Base-by-base conservation (phyloP, 768 basidiomycete genomes). In the Aureoboletus auriporus region DNA sequence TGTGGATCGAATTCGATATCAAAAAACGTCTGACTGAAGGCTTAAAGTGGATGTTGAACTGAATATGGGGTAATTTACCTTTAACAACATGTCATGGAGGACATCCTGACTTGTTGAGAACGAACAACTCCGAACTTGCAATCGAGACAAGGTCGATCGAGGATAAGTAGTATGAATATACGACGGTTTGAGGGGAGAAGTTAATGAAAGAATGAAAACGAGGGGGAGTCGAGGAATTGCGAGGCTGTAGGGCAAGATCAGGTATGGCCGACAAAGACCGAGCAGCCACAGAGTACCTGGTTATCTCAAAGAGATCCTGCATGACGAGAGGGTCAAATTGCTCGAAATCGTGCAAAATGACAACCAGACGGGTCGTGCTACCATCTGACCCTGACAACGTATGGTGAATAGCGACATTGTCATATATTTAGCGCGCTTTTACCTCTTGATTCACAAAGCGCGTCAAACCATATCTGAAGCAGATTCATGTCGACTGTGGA, bases 311-410 rank as follows among this genome's bases (percentile, higher is more conserved):
- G 14, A 89, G 57, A 56, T 90, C 86, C 57, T 84, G 79, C 41
- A 90, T 63, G 3, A 89, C 73, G 2, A 53, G 46, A 0, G 78
- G 66, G 47, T 87, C 85, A 42, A 86, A 78, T 58, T 82, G 79
- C 57, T 90, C 88, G 53, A 91, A 88, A 47, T 86, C 83, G 47
- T 88, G 85, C 17, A 90, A 57, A 11, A 89, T 58, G 8, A 86
- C 69, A 20, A 83, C 72, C 4, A 90, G 73, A 33, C 73, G 75
- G 10, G 58, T 64, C 5, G 55, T 51, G 1, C 52, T 14, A 10
- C 60, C 51, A 51, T 58, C 45, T 35, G 53, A 46, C 13, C 46
- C 55, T 60, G 36, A 37, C 10, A 33, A 35, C 26, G 17, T 1
- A 14, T 46, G 12, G 10, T 62, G 1, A 53, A 33, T 23, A 16